Conservation (phyloP, 352 stramenopile genomes). For the Phytophthora nicotianae region DNA sequence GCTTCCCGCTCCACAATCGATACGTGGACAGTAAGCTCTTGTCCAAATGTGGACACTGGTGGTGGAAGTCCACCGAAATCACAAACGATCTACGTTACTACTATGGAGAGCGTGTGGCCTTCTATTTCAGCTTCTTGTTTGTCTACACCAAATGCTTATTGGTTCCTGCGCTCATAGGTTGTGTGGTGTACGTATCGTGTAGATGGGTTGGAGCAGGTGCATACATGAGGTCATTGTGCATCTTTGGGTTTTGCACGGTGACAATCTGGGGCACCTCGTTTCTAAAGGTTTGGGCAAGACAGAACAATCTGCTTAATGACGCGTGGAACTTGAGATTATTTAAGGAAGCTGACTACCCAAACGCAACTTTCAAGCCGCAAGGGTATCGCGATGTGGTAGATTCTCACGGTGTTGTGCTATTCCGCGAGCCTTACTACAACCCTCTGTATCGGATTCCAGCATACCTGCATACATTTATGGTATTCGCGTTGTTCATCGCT, state of each 20-base stretch:
- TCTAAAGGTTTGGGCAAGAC: constrained; percentile 76
- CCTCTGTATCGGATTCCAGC: constrained; percentile 74
- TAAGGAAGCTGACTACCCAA: constrained; percentile 88
- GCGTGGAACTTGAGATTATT: constrained; percentile 85
- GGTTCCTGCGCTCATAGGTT: constrained; percentile 61
- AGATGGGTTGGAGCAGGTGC: constrained; percentile 71
- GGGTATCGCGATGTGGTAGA: constrained; percentile 81
- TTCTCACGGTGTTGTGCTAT: constrained; percentile 69
- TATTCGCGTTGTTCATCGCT: constrained; percentile 80
- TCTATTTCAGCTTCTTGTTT: constrained; percentile 89
- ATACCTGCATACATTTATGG: constrained; percentile 82
- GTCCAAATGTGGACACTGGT: constrained; percentile 75
- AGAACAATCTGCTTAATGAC: constrained; percentile 85
- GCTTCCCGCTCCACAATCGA: constrained; percentile 87
- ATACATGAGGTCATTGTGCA: constrained; percentile 82
- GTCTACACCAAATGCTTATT: constrained; percentile 85
- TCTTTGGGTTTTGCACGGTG: constrained; percentile 79
- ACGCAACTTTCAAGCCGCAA: constrained; percentile 76
- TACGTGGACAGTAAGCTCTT: constrained; percentile 74
- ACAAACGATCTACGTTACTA: constrained; percentile 86
- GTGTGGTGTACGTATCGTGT: constrained; percentile 68
- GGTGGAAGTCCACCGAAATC: constrained; percentile 80
- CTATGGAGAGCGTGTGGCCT: constrained; percentile 84
- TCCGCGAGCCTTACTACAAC: constrained; percentile 87
- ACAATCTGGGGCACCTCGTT: constrained; percentile 82